phyloP scores from a whole-genome alignment of 2,329 filamentous ascomycete genomes.

The Pyrenophora seminiperda region DNA sequence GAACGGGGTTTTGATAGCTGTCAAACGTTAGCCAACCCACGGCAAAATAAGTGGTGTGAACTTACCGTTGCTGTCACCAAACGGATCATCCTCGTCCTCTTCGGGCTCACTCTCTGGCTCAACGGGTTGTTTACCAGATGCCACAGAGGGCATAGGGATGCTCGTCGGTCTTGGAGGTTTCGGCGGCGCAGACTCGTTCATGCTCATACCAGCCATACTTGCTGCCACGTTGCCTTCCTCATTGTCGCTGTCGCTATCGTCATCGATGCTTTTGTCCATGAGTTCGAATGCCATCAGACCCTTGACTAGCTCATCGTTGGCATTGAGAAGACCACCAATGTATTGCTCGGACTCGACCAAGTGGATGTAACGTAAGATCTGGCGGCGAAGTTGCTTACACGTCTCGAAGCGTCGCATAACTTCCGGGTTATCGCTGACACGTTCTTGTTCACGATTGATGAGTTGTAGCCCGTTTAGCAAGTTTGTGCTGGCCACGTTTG shows the following conservation, averaged over 20 bases:
- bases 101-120: conserved; percentile 63
- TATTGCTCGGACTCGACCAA: conserved; percentile 87
- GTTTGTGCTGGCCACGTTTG: conserved; percentile 89
- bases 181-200: conserved; percentile 53
- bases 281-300: conserved; percentile 95
- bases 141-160: conserved; percentile 46
- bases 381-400: conserved; percentile 83
- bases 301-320: conserved; percentile 93
- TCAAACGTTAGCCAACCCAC: conserved; percentile 11
- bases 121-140: conserved; percentile 46
- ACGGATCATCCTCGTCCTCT: conserved; percentile 77
- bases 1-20: conserved; percentile 61
- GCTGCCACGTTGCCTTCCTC: conserved; percentile 43
- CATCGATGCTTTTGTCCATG: conserved; percentile 82
- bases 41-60: background rate
- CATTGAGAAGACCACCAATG: conserved; percentile 86
- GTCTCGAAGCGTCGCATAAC: conserved; percentile 79
- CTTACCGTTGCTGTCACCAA: conserved; percentile 75
- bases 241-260: conserved; percentile 68
- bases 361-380: conserved; percentile 90
- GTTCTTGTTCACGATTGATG: conserved; percentile 86
- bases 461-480: conserved; percentile 84
- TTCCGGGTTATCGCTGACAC: conserved; percentile 81
- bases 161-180: conserved; percentile 56
- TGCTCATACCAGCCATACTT: conserved; percentile 53